Evolutionary conservation across 2,329 filamentous ascomycete genomes (phyloP).

Genomic region (Trichophyton simii): DNA sequence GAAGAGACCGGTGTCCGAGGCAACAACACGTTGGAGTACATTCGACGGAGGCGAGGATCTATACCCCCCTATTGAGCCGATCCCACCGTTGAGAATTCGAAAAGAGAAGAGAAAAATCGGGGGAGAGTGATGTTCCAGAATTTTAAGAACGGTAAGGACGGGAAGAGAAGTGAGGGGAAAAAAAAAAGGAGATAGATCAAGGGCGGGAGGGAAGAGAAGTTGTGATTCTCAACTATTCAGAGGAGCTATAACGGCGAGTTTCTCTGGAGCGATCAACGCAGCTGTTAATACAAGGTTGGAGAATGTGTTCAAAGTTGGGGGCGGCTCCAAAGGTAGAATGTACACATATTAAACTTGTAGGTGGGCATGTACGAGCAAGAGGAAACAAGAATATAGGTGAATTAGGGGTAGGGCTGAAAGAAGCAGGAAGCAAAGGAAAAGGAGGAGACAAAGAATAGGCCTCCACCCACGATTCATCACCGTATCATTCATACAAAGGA

Average conservation of each 20-base stretch:
- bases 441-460: background rate
- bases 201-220: background rate
- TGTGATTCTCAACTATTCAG: background rate
- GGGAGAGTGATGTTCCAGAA: background rate
- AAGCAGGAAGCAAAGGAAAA: background rate
- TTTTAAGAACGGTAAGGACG: too few species aligned
- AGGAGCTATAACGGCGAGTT: background rate
- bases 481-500: slow-evolving; percentile 1
- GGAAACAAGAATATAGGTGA: background rate
- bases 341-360: slow-evolving; percentile 7
- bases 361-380: background rate
- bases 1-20: background rate
- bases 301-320: background rate
- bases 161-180: too few species aligned
- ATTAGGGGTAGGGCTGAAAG: background rate
- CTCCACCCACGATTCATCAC: background rate
- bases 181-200: background rate
- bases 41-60: background rate
- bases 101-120: background rate
- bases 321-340: background rate
- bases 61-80: background rate
- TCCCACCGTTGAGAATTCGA: background rate
- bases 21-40: slow-evolving; percentile 1
- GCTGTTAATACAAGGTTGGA: slow-evolving; percentile 7
- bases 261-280: slow-evolving; percentile 9